Evolutionary conservation across 257 asterid species (phyloP).

Genomic region (Gentiana dahurica): DNA sequence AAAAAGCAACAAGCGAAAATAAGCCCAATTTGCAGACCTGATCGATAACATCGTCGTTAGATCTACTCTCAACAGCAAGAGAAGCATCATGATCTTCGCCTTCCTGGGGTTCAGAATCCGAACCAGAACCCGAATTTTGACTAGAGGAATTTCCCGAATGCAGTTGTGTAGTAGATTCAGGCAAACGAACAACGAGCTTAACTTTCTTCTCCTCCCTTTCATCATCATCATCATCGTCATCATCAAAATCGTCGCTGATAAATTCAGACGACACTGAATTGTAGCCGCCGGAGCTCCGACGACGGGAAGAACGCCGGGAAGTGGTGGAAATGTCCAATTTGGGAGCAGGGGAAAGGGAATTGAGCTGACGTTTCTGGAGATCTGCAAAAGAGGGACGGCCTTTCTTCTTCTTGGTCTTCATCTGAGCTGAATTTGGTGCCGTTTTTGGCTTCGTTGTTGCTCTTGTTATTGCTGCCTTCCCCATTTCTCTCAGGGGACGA

Average conservation of each 20-base stretch:
- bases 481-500: constrained; percentile 23
- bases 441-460: constrained; percentile 13
- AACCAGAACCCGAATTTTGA: constrained; percentile 20
- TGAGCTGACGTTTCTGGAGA: constrained; percentile 18
- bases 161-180: constrained; percentile 33
- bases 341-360: constrained; percentile 12
- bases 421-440: constrained; percentile 13
- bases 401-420: constrained; percentile 80
- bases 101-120: constrained; percentile 40
- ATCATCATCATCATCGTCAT: constrained; percentile 61
- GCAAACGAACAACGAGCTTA: constrained; percentile 75
- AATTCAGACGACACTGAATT: constrained; percentile 13
- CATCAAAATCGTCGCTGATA: constrained; percentile 11
- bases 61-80: constrained; percentile 47
- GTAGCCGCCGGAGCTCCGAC: constrained; percentile 40
- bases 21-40: constrained; percentile 30
- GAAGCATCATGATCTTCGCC: constrained; percentile 30
- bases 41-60: constrained; percentile 40
- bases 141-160: constrained; percentile 17
- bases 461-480: constrained; percentile 40
- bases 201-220: constrained; percentile 84
- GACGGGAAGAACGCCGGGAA: constrained; percentile 48
- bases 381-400: constrained; percentile 58
- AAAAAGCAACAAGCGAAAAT: neutral
- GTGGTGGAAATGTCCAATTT: constrained; percentile 16